A percentile compares a stretch with the other conserved stretches of the same genome.
Conservation (phyloP, 2,329 filamentous ascomycete species). For the Diplodia mutila region DNA sequence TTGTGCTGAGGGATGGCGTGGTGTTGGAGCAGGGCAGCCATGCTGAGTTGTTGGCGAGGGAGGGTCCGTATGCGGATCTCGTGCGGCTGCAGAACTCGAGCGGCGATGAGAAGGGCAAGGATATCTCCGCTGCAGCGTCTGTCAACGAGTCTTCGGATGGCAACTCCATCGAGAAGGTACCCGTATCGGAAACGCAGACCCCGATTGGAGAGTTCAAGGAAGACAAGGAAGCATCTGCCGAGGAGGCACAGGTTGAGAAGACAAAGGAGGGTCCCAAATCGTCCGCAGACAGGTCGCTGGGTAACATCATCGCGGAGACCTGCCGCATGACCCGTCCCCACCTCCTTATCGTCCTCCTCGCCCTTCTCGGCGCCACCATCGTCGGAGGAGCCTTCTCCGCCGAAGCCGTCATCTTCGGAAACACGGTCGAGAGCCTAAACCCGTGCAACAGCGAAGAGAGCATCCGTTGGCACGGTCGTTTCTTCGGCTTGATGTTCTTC, state of each 20-base stretch:
- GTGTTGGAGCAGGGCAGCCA: constrained; percentile 45
- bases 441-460: constrained; percentile 55
- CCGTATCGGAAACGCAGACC: constrained; percentile 25
- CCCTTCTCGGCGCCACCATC: constrained; percentile 55
- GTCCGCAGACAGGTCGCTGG: constrained; percentile 30
- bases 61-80: constrained; percentile 55
- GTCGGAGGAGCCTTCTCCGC: constrained; percentile 63
- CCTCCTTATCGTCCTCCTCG: constrained; percentile 50
- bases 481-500: constrained; percentile 64
- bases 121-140: not conserved
- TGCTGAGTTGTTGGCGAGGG: constrained; percentile 37
- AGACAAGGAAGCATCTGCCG: constrained; percentile 19
- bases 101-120: constrained; percentile 22
- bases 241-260: not conserved
- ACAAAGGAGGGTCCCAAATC: not conserved
- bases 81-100: constrained; percentile 49
- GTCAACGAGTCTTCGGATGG: constrained; percentile 29
- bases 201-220: constrained; percentile 32
- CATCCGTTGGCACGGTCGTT: constrained; percentile 55
- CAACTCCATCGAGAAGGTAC: constrained; percentile 26
- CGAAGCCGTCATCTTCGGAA: constrained; percentile 63
- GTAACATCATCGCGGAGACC: not conserved
- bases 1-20: constrained; percentile 44
- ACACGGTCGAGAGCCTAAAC: constrained; percentile 61
- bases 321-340: constrained; percentile 43